Base-by-base conservation (phyloP, 2,329 filamentous ascomycete genomes). In the Penicillium sp. region DNA sequence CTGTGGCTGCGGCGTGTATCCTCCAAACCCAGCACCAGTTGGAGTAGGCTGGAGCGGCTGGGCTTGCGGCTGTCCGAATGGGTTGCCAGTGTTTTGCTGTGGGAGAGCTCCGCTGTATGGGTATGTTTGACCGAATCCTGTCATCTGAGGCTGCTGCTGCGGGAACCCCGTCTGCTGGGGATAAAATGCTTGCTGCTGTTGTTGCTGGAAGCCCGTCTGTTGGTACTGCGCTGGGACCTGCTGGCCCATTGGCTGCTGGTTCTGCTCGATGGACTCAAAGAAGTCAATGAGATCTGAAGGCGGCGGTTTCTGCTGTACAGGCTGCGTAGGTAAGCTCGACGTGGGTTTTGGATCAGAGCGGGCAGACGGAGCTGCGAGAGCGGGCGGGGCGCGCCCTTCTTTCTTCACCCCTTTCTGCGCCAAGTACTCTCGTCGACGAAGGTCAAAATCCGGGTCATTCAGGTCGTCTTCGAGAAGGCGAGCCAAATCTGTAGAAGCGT, bases 401-500 rank as follows among this genome's bases (percentile, higher is more conserved):
- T 74, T 78, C 60, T 82, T 83, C 10, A 83, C 86, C 41, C 91
- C 85, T 59, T 91, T 84, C 60, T 94, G 87, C 1, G 87, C 86
- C 35, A 97, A 71, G 59, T 95, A 98, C 62, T 98, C 93, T 54
- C 89, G 77, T 47, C 93, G 79, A 56, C 97, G 93, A 40, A 90
- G 78, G 56, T 98, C 93, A 57, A 98, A 98, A 64, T 98, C 93
- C 3, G 88, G 83, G 58, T 98, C 93, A 48, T 90, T 84, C 31
- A 98, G 73, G 60, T 98, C 97, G 54, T 98, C 93, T 63, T 97
- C 89, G 17, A 98, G 76, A 40, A 94, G 88, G 17, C 83, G 83
- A 11, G 87, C 87, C 36, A 98, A 70, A 60, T 93, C 94, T 1
- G 94, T 90, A 1, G 93, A 94, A 4, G 93, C 93, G 63, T 98